A percentile compares a stretch with the other conserved stretches of the same genome.
These are phyloP conservation scores for Coemansia sp. DNA, from an alignment of 192 early-diverging fungal species.

Conservation along the genomic window DNA sequence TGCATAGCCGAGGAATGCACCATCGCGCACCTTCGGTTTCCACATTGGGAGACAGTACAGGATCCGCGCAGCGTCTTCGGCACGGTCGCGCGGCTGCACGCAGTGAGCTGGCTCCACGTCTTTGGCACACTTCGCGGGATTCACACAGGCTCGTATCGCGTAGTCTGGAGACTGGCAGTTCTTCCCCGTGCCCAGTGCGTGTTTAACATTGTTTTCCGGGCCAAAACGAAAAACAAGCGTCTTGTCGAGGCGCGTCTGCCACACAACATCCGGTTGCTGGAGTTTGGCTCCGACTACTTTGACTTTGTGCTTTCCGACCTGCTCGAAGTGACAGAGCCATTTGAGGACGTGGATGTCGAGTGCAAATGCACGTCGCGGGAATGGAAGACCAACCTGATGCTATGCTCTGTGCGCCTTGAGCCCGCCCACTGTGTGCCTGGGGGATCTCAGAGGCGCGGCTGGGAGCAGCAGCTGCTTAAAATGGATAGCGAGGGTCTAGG, in stretches of 20 bases:
- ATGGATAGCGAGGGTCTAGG: not conserved
- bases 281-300: slow-evolving; percentile 51
- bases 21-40: slow-evolving; percentile 27
- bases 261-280: slow-evolving; percentile 19
- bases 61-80: slow-evolving; percentile 43
- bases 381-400: slow-evolving; percentile 33
- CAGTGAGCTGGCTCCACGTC: slow-evolving; percentile 45
- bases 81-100: slow-evolving; percentile 23
- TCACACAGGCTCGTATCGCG: slow-evolving; percentile 34
- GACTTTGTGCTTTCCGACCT: slow-evolving; percentile 38
- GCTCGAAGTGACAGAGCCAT: slow-evolving; percentile 24
- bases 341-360: slow-evolving; percentile 34
- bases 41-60: slow-evolving; percentile 25
- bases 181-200: slow-evolving; percentile 35
- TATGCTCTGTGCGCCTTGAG: slow-evolving; percentile 43
- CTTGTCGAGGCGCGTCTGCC: slow-evolving; percentile 26
- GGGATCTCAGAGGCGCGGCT: slow-evolving; percentile 6
- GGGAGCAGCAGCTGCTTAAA: not conserved
- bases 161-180: slow-evolving; percentile 38
- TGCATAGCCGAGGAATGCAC: slow-evolving; percentile 29
- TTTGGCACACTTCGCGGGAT: slow-evolving; percentile 28
- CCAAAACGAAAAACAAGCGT: slow-evolving; percentile 8
- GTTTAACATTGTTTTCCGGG: slow-evolving; percentile 31
- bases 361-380: slow-evolving; percentile 31
- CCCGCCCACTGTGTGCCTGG: slow-evolving; percentile 8